Base-by-base conservation (phyloP, 305 asterid genomes). In the Ilex paraguariensis region DNA sequence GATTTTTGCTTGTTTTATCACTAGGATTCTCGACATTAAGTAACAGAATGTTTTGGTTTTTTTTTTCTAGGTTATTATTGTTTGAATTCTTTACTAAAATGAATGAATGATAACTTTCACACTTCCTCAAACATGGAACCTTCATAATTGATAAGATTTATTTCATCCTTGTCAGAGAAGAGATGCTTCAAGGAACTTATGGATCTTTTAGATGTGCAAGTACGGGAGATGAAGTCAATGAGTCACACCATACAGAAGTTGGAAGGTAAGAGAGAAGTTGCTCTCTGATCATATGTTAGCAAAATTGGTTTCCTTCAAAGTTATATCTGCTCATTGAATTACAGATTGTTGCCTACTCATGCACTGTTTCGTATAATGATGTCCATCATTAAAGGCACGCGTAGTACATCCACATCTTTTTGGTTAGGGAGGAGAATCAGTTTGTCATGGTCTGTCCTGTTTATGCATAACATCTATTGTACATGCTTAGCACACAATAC, bases 221-320 rank as follows among this genome's bases (percentile, higher is more conserved):
- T 83, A 52, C 77, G 64, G n/a, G 97, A 93, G 79, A 90, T 93
- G 95, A 93, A 83, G 84, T 80, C 95, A 59, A 81, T 93, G 96
- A 78, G 76, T 63, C 75, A 51, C 72, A 63, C 96, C 54, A 72
- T 93, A 73, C 87, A 78, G 67, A 90, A 84, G 72, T 71, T 93
- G 80, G 95, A 90, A 84, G 84, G 74, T 78, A 83, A 70, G 71
- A 63, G 67, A 67, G 40, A 45, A 63, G 63, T 65, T 65, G 72
- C 64, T 64, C 31, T 33, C 48, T 36, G 42, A 36, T 36, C 42
- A 3, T 8, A 36, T 56, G 33, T 10, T 3, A 13, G 10, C 28
- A 6, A n/a, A 13, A 46, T 10, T 46, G 13, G 10, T 46, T 46
- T 13, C 10, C 52, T 46, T 46, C n/a, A 13, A 46, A 5, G 52